These are phyloP conservation scores for Trypanosoma melophagium DNA, from an alignment of 208 protist genomes.

Conservation along the genomic window DNA sequence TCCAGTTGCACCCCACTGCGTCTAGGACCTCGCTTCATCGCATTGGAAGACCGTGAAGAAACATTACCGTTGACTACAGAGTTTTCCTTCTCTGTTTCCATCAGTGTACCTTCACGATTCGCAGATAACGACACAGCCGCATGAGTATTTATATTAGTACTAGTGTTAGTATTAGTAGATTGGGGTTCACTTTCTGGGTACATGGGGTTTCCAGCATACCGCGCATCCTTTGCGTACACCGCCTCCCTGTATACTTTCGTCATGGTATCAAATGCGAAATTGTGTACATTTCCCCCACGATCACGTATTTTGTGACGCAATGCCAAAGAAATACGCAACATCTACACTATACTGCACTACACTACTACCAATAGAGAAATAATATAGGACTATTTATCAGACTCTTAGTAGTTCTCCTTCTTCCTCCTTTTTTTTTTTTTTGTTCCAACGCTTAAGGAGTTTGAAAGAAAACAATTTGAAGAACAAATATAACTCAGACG, in stretches of 20 bases:
- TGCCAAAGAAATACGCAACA: conserved; percentile 25
- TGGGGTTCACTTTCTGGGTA: conserved; percentile 21
- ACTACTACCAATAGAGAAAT: neutral
- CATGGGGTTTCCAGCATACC: conserved; percentile 38
- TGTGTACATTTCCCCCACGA: conserved; percentile 45
- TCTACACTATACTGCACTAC: conserved; percentile 5
- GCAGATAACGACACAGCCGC: neutral
- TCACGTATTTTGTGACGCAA: conserved; percentile 47
- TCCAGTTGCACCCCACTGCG: conserved; percentile 83
- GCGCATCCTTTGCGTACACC: conserved; percentile 43
- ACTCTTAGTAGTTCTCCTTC: neutral
- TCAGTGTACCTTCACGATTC: neutral
- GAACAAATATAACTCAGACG: neutral
- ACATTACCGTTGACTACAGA: neutral
- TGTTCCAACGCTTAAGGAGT: neutral
- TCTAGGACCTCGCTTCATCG: conserved; percentile 13
- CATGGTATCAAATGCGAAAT: conserved; percentile 73
- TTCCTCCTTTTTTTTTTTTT: conserved; percentile 19
- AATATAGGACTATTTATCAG: neutral
- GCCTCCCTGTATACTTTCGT: conserved; percentile 72
- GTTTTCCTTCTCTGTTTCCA: neutral
- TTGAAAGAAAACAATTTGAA: conserved; percentile 17
- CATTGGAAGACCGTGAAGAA: neutral
- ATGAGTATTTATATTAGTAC: neutral
- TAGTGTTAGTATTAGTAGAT: neutral